phyloP scores from a whole-genome alignment of 2,329 filamentous ascomycete genomes.

The Pseudogymnoascus sp. region DNA sequence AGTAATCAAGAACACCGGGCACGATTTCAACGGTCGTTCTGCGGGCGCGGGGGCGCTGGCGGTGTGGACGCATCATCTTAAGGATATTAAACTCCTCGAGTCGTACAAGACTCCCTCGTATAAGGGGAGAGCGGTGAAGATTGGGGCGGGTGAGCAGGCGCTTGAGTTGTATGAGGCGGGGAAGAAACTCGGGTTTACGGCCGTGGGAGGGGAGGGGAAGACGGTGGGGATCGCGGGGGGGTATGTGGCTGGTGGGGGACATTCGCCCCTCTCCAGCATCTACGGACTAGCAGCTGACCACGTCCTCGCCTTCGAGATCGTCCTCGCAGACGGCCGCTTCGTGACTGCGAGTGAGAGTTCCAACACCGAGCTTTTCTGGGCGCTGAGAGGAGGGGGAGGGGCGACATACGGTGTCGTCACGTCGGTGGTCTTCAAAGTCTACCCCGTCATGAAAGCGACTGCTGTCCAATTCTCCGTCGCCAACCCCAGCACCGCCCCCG shows the following conservation, averaged over 20 bases:
- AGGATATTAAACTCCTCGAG: slow-evolving; percentile 20
- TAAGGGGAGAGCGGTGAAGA: slow-evolving; percentile 40
- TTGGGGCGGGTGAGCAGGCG: slow-evolving; percentile 46
- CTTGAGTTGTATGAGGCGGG: slow-evolving; percentile 40
- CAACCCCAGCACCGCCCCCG: slow-evolving; percentile 38
- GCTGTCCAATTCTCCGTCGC: slow-evolving; percentile 40
- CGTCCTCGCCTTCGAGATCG: slow-evolving; percentile 48
- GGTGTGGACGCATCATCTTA: slow-evolving; percentile 45
- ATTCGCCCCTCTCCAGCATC: slow-evolving; percentile 43
- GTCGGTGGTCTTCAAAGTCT: slow-evolving; percentile 49
- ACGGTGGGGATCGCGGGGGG: slow-evolving; percentile 52
- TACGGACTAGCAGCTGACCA: slow-evolving; percentile 56
- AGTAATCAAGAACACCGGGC: slow-evolving; percentile 32
- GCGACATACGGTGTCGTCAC: slow-evolving; percentile 57
- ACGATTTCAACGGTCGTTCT: slow-evolving; percentile 31
- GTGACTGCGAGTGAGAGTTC: slow-evolving; percentile 43
- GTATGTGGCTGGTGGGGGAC: slow-evolving; percentile 55
- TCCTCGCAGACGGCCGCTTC: slow-evolving; percentile 43
- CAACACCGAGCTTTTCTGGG: slow-evolving; percentile 55
- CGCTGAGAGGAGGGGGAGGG: slow-evolving; percentile 49
- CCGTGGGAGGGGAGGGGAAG: slow-evolving; percentile 48
- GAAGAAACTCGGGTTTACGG: slow-evolving; percentile 35
- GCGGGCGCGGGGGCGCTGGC: slow-evolving; percentile 33
- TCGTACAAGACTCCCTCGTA: slow-evolving; percentile 33
- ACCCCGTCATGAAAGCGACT: slow-evolving; percentile 32